phyloP scores from a whole-genome alignment of 345 rosid genomes.

The Psidium guajava region DNA sequence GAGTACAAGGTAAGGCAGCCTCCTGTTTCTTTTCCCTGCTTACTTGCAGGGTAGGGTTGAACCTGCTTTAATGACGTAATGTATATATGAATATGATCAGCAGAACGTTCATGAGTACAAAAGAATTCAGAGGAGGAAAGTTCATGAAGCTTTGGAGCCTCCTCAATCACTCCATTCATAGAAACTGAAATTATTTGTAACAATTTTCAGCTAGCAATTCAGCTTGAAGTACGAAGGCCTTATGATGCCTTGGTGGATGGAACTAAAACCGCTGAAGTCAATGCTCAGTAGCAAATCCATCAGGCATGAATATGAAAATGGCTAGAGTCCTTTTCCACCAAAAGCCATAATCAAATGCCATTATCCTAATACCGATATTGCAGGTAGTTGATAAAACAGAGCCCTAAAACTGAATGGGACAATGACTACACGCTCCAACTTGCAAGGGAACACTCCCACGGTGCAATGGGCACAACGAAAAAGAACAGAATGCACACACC shows the following conservation, averaged over 20 bases:
- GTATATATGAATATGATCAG: background rate
- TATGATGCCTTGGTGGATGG: background rate
- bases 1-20: background rate
- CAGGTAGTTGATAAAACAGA: background rate
- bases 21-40: background rate
- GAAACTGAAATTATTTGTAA: background rate
- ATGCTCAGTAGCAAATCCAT: background rate
- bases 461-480: background rate
- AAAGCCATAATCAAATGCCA: background rate
- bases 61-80: background rate
- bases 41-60: background rate
- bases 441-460: background rate
- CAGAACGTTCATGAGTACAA: background rate
- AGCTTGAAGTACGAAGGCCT: background rate
- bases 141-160: background rate
- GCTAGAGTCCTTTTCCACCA: background rate
- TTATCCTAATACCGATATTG: background rate
- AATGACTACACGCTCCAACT: background rate
- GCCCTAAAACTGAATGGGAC: background rate
- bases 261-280: background rate
- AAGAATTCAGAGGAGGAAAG: background rate
- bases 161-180: background rate
- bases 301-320: background rate
- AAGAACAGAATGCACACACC: constrained; percentile 27
- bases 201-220: background rate